phyloP scores from a whole-genome alignment of 2,329 filamentous ascomycete species.

The Monosporascus sp. region DNA sequence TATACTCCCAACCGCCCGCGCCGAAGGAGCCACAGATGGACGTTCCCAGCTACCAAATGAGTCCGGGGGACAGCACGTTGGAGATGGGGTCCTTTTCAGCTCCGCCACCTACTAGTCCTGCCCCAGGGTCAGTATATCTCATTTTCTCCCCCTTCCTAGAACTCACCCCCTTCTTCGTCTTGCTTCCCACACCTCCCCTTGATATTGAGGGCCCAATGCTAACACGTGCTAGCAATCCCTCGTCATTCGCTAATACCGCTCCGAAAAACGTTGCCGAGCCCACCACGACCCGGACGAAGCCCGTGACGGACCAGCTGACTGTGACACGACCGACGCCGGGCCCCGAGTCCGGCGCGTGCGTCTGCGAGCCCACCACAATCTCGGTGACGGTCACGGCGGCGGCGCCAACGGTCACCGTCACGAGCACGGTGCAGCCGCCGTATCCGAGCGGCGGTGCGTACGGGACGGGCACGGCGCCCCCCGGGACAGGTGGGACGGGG shows the following conservation, averaged over 20 bases:
- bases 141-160: background rate
- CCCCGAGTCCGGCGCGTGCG: constrained; percentile 4
- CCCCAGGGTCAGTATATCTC: constrained; percentile 15
- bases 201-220: background rate
- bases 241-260: background rate
- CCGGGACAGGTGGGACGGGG: background rate
- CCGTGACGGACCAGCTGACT: constrained; percentile 10
- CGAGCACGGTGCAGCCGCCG: constrained; percentile 21
- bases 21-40: constrained; percentile 7
- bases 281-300: constrained; percentile 12
- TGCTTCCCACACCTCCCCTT: background rate
- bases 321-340: constrained; percentile 2
- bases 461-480: background rate
- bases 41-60: constrained; percentile 24
- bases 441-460: constrained; percentile 12
- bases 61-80: constrained; percentile 13
- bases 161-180: background rate
- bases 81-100: constrained; percentile 7
- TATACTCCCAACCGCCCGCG: constrained; percentile 8
- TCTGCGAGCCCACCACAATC: constrained; percentile 20
- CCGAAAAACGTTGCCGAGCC: background rate
- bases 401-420: constrained; percentile 11
- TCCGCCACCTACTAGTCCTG: constrained; percentile 3
- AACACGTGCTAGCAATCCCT: background rate
- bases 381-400: constrained; percentile 20